Evolutionary conservation across 345 rosid species (phyloP).

Genomic region (Camelina hispida): DNA sequence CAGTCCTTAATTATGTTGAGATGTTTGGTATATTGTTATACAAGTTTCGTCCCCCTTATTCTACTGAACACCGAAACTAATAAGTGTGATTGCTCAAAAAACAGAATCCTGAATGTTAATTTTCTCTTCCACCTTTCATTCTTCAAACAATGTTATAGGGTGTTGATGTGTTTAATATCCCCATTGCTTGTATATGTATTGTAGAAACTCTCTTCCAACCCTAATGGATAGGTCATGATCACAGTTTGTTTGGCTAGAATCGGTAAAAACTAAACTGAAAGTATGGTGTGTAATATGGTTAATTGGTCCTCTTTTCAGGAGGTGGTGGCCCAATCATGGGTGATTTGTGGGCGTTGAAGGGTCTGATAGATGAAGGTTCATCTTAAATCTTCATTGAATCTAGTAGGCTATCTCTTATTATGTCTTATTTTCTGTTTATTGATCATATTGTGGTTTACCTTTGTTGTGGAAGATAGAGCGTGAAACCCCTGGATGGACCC

Average conservation of each 20-base stretch:
- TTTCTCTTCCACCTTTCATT: conserved; percentile 10
- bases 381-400: conserved; percentile 9
- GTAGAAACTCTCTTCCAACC: background rate
- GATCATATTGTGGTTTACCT: conserved; percentile 43
- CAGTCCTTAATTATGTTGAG: background rate
- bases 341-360: conserved; percentile 99
- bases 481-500: conserved; percentile 98
- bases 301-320: conserved; percentile 56
- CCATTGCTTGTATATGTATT: conserved; percentile 14
- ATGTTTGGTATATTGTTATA: conserved; percentile 22
- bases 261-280: conserved; percentile 18
- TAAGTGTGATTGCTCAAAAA: background rate
- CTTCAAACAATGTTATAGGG: conserved; percentile 8
- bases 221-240: background rate
- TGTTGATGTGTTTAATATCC: conserved; percentile 3
- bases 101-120: background rate
- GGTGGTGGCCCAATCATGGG: conserved; percentile 99
- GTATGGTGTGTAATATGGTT: conserved; percentile 14
- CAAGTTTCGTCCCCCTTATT: background rate
- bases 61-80: conserved; percentile 3
- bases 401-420: conserved; percentile 3
- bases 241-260: background rate
- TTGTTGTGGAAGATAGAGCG: conserved; percentile 91
- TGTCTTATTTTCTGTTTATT: conserved; percentile 25
- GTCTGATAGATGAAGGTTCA: conserved; percentile 90